phyloP scores from a whole-genome alignment of 257 asterid genomes.

The Leptodermis oblonga region DNA sequence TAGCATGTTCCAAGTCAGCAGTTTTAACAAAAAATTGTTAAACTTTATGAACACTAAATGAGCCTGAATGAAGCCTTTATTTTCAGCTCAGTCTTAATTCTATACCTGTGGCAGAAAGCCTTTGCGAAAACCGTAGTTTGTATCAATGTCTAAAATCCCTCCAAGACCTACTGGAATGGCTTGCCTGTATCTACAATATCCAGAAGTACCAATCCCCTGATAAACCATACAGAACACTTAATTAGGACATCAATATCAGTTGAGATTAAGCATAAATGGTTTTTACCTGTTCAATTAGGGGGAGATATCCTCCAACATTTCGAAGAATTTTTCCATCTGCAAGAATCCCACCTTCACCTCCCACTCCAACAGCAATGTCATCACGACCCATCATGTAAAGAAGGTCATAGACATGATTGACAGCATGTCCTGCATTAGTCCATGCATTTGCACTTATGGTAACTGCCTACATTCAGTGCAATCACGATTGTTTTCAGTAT shows the following conservation, averaged over 20 bases:
- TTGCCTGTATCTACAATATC: constrained; percentile 83
- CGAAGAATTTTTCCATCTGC: constrained; percentile 64
- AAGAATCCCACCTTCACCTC: constrained; percentile 88
- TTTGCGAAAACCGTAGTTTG: constrained; percentile 69
- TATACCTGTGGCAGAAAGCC: constrained; percentile 89
- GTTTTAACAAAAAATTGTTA: too few species aligned
- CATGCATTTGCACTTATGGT: constrained; percentile 69
- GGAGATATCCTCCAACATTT: constrained; percentile 85
- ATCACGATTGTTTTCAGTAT: not conserved
- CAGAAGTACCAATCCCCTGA: constrained; percentile 67
- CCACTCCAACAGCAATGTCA: constrained; percentile 78
- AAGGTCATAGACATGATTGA: constrained; percentile 71
- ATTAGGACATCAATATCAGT: not conserved
- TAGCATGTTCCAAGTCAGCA: too few species aligned
- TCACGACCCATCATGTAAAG: constrained; percentile 95
- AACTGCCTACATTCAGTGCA: constrained; percentile 51
- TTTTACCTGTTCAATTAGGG: constrained; percentile 75
- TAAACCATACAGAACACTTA: not conserved
- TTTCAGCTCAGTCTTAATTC: too few species aligned
- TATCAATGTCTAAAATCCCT: constrained; percentile 64
- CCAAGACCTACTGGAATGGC: constrained; percentile 68
- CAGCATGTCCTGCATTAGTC: constrained; percentile 74
- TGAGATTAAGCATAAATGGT: not conserved
- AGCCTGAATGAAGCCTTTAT: not conserved
- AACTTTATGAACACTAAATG: too few species aligned